These are phyloP conservation scores for Zizania palustris DNA, from an alignment of 202 grass and related monocot species.

Conservation along the genomic window DNA sequence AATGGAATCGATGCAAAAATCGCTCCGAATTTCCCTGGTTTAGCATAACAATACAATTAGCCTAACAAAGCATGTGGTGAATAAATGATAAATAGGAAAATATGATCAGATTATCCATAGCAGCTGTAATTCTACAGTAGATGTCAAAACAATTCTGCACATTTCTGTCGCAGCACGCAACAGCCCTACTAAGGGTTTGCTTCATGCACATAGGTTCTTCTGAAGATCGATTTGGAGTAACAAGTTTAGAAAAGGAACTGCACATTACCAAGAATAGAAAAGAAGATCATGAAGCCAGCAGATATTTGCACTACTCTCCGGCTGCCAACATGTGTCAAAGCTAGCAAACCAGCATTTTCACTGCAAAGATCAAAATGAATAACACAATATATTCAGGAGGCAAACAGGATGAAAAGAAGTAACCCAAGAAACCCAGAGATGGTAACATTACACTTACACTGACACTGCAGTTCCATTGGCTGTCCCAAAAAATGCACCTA, in stretches of 20 bases:
- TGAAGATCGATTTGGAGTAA: background rate
- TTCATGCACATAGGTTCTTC: background rate
- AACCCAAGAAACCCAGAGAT: background rate
- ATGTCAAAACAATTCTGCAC: too few species aligned
- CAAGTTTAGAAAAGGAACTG: background rate
- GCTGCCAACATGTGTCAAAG: constrained; percentile 78
- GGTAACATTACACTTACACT: constrained; percentile 55
- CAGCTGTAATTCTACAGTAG: background rate
- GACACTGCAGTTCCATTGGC: constrained; percentile 73
- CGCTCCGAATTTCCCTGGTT: constrained; percentile 76
- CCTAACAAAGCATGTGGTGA: background rate
- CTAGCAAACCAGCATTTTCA: constrained; percentile 84
- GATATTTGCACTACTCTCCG: constrained; percentile 90
- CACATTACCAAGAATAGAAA: constrained; percentile 78
- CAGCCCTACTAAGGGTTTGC: background rate
- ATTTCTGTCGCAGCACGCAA: background rate
- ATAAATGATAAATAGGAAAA: background rate
- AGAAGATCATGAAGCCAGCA: constrained; percentile 97
- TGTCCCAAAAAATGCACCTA: constrained; percentile 85
- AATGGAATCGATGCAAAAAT: constrained; percentile 76
- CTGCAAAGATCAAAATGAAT: constrained; percentile 46
- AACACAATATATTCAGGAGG: background rate
- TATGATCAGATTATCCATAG: background rate
- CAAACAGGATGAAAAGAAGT: background rate
- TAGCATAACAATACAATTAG: constrained; percentile 1